Base-by-base conservation (phyloP, 2,329 filamentous ascomycete species). In the Hirsutella minnesotensis region DNA sequence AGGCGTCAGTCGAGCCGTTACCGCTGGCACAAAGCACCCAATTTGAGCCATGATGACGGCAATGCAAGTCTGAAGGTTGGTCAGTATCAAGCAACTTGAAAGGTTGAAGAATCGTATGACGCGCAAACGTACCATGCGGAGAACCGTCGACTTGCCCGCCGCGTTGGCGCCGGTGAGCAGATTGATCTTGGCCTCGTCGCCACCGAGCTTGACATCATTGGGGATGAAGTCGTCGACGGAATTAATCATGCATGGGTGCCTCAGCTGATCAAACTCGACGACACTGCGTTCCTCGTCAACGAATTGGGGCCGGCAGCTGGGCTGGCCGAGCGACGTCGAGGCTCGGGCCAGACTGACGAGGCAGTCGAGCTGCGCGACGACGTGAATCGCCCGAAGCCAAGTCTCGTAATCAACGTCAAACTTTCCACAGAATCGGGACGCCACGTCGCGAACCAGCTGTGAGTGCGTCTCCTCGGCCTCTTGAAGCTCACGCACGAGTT, bases 1-100 rank as follows among this genome's bases (percentile, higher is more conserved):
- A 0, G 92, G 90, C 0, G 90, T 96, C 37, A 98, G 72, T 3
- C 75, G 79, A 1, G 92, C 92, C 3, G 81, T 86, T 16, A 75
- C 70, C 46, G 87, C 89, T 1, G 92, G 92, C 1, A 98, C 79
- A 52, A 94, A 84, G 61, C 90, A 95, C 43, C 92, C 92, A 24
- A 98, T 83, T 58, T 98, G 92, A 1, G 92, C 92, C 78, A 98
- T 89, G 53, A 98, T 96, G 40, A 95, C 90, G 0, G 92, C 92
- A 39, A 92, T 80, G 55, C 92, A 98, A 3, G 90, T 94, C 83
- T 87, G 52, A 21, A 3, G 15, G 4, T 9, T 18, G 5, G n/a
- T 20, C 19, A 39, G 41, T 21, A 19, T 1, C n/a, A 13, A 16
- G n/a, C 0, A 5, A 15, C 5, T 5, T 18, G 16, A 16, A n/a